phyloP scores from a whole-genome alignment of 768 basidiomycete species.

The Boletus insuetus region DNA sequence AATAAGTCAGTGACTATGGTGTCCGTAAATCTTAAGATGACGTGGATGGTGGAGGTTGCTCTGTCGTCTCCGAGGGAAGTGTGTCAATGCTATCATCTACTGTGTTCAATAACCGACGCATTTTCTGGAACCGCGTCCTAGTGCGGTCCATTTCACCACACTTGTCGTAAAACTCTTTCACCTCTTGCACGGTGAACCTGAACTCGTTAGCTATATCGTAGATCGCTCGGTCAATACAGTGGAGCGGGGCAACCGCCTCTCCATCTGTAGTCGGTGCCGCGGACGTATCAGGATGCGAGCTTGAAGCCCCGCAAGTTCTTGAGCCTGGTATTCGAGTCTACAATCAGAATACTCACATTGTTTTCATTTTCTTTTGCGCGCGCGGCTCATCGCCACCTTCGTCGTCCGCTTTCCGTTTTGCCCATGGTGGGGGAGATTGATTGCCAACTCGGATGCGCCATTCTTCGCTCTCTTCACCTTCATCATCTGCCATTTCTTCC shows the following conservation, averaged over 20 bases:
- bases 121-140: conserved; percentile 58
- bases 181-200: conserved; percentile 73
- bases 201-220: conserved; percentile 64
- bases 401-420: conserved; percentile 51
- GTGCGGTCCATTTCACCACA: conserved; percentile 71
- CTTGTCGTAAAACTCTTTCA: conserved; percentile 73
- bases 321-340: neutral
- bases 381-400: conserved; percentile 32
- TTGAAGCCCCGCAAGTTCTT: conserved; percentile 4
- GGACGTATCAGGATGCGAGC: neutral
- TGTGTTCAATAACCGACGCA: conserved; percentile 50
- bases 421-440: conserved; percentile 66
- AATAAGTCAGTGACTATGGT: too few species aligned
- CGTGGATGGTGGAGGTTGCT: too few species aligned
- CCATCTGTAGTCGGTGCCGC: conserved; percentile 1
- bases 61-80: too few species aligned
- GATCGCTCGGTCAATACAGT: conserved; percentile 66
- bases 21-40: too few species aligned
- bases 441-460: conserved; percentile 68
- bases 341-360: conserved; percentile 33
- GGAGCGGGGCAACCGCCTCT: conserved; percentile 33
- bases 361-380: conserved; percentile 42
- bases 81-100: conserved; percentile 19
- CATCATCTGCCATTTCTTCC: conserved; percentile 64
- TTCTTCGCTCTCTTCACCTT: conserved; percentile 48